These are phyloP conservation scores for Myxozyma mucilagina DNA, from an alignment of 805 yeast species.

Conservation along the genomic window DNA sequence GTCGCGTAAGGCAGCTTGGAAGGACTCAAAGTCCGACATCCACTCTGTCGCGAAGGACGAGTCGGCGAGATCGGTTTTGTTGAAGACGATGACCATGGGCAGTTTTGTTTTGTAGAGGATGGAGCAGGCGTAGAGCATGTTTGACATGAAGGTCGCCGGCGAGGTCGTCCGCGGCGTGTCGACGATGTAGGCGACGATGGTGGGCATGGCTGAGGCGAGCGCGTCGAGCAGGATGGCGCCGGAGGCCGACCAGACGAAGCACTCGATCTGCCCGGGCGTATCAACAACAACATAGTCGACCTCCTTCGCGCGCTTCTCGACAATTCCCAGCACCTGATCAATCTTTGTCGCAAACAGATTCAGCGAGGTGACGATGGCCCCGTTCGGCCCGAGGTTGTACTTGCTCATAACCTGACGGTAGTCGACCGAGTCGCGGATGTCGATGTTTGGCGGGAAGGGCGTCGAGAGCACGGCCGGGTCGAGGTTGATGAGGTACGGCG, in stretches of 20 bases:
- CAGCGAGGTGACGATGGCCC: constrained; percentile 94
- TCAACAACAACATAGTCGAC: constrained; percentile 70
- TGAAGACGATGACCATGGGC: constrained; percentile 95
- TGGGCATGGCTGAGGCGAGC: constrained; percentile 92
- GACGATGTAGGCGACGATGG: constrained; percentile 91
- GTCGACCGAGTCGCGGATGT: constrained; percentile 92
- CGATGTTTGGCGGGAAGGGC: constrained; percentile 94
- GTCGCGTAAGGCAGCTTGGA: constrained; percentile 72
- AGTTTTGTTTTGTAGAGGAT: constrained; percentile 91
- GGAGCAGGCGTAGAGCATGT: constrained; percentile 97
- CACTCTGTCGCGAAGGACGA: constrained; percentile 90
- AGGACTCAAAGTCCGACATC: constrained; percentile 95
- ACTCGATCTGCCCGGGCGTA: constrained; percentile 98
- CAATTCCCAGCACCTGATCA: constrained; percentile 86
- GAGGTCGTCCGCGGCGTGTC: constrained; percentile 94
- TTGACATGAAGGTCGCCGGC: constrained; percentile 96
- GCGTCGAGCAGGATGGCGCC: constrained; percentile 97
- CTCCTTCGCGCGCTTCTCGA: constrained; percentile 67
- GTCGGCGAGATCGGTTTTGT: constrained; percentile 85
- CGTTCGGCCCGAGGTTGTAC: constrained; percentile 93
- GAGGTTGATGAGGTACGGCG: constrained; percentile 89
- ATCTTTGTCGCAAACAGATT: constrained; percentile 92
- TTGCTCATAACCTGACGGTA: constrained; percentile 91
- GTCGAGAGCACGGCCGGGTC: constrained; percentile 95
- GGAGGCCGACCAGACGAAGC: constrained; percentile 93